Conservation (phyloP, 108 stramenopile genomes). For the Nitzschia sp. region DNA sequence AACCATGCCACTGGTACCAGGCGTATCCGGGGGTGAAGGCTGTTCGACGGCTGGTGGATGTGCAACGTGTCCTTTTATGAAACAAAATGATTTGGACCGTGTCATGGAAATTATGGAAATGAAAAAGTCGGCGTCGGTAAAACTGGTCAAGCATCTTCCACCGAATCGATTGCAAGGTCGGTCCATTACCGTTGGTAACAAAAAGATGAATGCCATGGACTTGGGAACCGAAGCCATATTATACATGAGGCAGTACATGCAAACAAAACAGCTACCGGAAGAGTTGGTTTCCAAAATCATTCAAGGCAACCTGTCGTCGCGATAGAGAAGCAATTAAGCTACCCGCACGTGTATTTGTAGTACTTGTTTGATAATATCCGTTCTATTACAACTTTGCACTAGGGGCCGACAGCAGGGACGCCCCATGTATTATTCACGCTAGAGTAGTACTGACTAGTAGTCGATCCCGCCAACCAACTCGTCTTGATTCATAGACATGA, state of each 20-base stretch:
- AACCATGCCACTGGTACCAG: conserved; percentile 79
- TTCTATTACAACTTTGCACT: no score
- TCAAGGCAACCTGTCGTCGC: no score
- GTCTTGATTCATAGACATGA: no score
- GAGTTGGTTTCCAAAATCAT: conserved; percentile 63
- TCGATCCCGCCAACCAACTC: no score
- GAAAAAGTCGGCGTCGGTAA: conserved; percentile 26
- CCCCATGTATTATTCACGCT: no score
- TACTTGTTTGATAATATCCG: no score
- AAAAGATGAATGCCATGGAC: conserved; percentile 77
- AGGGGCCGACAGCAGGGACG: no score
- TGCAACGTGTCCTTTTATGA: conserved; percentile 98
- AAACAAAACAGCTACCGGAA: conserved; percentile 53
- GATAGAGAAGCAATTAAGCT: no score
- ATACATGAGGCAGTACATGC: conserved; percentile 92
- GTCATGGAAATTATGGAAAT: conserved; percentile 77
- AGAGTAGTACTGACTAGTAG: no score
- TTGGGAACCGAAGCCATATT: conserved; percentile 88
- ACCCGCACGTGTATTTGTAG: no score
- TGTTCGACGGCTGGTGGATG: conserved; percentile 96
- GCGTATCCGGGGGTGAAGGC: conserved; percentile 91
- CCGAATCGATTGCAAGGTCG: conserved; percentile 79
- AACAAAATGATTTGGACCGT: conserved; percentile 95
- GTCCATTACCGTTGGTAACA: no score
- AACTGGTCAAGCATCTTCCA: conserved; percentile 55